Conservation (phyloP, 2,329 filamentous ascomycete genomes). For the Meredithiella fracta region DNA sequence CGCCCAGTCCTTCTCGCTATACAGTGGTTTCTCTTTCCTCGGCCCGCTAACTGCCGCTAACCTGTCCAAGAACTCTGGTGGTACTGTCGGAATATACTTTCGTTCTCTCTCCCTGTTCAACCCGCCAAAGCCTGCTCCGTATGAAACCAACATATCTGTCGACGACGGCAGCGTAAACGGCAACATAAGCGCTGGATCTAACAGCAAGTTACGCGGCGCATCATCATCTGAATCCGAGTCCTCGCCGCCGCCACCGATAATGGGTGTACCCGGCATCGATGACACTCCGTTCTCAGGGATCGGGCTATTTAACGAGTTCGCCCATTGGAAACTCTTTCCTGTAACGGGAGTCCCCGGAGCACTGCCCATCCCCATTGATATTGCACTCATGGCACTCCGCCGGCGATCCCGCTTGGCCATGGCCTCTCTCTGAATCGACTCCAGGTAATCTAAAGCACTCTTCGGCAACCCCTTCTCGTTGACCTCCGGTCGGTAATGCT, state of each 20-base stretch:
- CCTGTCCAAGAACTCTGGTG: slow-evolving; percentile 80
- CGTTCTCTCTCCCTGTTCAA: slow-evolving; percentile 78
- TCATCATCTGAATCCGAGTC: slow-evolving; percentile 34
- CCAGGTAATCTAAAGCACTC: slow-evolving; percentile 71
- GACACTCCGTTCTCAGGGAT: slow-evolving; percentile 13
- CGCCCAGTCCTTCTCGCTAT: slow-evolving; percentile 49
- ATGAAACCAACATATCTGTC: slow-evolving; percentile 92
- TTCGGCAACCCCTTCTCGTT: slow-evolving; percentile 86
- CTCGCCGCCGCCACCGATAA: slow-evolving; percentile 5
- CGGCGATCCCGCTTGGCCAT: slow-evolving; percentile 40
- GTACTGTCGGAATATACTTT: slow-evolving; percentile 91
- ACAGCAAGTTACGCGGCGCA: slow-evolving; percentile 55
- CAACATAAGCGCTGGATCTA: slow-evolving; percentile 82
- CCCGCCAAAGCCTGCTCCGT: slow-evolving; percentile 86
- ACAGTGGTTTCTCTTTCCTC: slow-evolving; percentile 35
- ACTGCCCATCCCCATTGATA: slow-evolving; percentile 19
- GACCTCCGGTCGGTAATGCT: slow-evolving; percentile 86
- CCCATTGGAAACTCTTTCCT: slow-evolving; percentile 27
- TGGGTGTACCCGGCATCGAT: slow-evolving; percentile 9
- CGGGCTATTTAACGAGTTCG: slow-evolving; percentile 23
- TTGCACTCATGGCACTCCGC: slow-evolving; percentile 29
- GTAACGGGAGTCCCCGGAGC: slow-evolving; percentile 30
- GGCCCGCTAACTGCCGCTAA: slow-evolving; percentile 45
- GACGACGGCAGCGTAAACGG: slow-evolving; percentile 91
- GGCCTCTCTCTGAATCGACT: slow-evolving; percentile 61